Base-by-base conservation (phyloP, 2,329 filamentous ascomycete genomes). In the Cladosporium halotolerans region DNA sequence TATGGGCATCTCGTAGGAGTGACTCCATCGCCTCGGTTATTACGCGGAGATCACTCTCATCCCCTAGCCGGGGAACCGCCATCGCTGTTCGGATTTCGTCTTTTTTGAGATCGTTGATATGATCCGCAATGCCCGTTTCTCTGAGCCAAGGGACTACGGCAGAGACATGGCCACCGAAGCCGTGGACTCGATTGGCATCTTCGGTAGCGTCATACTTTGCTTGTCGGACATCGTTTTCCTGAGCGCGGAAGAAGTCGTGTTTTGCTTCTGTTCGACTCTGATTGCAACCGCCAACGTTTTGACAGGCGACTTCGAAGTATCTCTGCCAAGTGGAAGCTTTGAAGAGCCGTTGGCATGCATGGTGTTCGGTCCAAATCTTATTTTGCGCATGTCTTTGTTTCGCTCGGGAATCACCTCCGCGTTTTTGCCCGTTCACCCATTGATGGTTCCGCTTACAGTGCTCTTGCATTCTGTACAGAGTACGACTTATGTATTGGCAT, bases 11-110 rank as follows among this genome's bases (percentile, higher is more conserved):
- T 11, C 32, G 43, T 34, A 57, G 32, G 1, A 57, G 13, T 1
- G 16, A 14, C 11, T 55, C 33, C 36, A 48, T 52, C 2, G 42
- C 40, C 10, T 54, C 39, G 16, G 52, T 7, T 14, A 57, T 48
- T 1, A 11, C 14, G 2, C 13, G 14, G 3, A 41, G 39, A 9
- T 46, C 14, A 10, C 9, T 31, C 6, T 19, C 19, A 2, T 52
- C 46, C 9, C 36, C 38, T 1, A 14, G 23, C 7, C 9, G 11
- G n/a, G 46, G 45, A 8, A 54, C 7, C 10, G 46, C 46, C 13
- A 57, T 46, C 11, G 52, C 45, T 18, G 45, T 19, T 33, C 42
- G 28, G 32, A 57, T 57, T 10, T 57, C 52, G 43, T 57, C 55
- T 32, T 51, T 57, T 19, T 50, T 52, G 3, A 54, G 43, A 1